Evolutionary conservation across 164 flowering plant genomes (phyloP).

Genomic region (Dillenia turbinata): DNA sequence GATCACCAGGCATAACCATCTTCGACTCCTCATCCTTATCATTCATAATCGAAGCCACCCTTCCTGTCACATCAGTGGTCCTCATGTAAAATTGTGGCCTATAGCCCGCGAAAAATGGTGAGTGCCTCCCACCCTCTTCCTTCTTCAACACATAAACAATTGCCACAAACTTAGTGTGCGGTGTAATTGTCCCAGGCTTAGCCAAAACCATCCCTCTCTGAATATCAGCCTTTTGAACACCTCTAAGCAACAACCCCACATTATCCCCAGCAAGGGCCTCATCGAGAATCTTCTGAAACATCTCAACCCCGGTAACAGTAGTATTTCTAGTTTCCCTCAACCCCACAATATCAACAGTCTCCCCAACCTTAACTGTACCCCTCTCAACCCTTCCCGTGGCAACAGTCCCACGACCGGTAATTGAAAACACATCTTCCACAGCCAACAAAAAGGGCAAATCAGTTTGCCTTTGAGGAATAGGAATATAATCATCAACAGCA

Average conservation of each 20-base stretch:
- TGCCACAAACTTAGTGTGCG: constrained; percentile 28
- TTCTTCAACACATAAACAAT: constrained; percentile 36
- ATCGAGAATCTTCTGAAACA: constrained; percentile 35
- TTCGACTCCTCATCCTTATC: constrained; percentile 38
- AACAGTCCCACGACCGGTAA: constrained; percentile 37
- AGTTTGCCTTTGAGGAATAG: constrained; percentile 34
- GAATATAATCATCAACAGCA: constrained; percentile 27
- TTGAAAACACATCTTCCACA: constrained; percentile 32
- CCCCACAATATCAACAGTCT: constrained; percentile 29
- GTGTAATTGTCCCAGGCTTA: constrained; percentile 32
- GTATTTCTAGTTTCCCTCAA: constrained; percentile 24
- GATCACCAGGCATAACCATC: constrained; percentile 40
- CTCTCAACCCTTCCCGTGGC: constrained; percentile 37
- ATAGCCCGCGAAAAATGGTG: constrained; percentile 31
- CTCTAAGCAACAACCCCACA: constrained; percentile 31
- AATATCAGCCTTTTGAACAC: constrained; percentile 31
- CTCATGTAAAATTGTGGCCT: constrained; percentile 38
- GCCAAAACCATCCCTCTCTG: constrained; percentile 38
- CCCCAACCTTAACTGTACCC: constrained; percentile 32
- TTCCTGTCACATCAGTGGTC: constrained; percentile 36
- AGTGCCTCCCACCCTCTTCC: constrained; percentile 40
- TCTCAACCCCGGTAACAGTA: constrained; percentile 34
- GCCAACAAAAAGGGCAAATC: constrained; percentile 31
- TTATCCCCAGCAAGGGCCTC: constrained; percentile 38
- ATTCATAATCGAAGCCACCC: constrained; percentile 30